phyloP scores from a whole-genome alignment of 164 flowering plant species.

The Amborella trichopoda region DNA sequence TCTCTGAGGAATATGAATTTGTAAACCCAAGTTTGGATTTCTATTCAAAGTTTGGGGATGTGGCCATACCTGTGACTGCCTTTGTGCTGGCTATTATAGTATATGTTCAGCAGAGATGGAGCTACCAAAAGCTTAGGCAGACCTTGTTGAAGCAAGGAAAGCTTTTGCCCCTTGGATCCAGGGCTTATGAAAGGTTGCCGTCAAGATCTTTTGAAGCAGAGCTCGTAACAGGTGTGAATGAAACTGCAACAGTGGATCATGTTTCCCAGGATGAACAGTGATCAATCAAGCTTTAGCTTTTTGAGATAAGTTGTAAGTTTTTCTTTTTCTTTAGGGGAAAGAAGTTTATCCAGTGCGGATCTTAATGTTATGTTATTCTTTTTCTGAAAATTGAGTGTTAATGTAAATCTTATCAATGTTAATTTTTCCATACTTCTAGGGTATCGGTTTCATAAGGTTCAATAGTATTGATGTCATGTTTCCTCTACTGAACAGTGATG shows the following conservation, averaged over 20 bases:
- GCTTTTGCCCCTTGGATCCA: slow-evolving; percentile 44
- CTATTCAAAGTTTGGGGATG: slow-evolving; percentile 60
- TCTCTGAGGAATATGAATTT: slow-evolving; percentile 57
- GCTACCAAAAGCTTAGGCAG: slow-evolving; percentile 38
- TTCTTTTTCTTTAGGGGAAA: too few species aligned
- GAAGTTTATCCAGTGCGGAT: too few species aligned
- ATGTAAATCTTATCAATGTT: too few species aligned
- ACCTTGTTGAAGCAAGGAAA: slow-evolving; percentile 20
- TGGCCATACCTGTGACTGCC: slow-evolving; percentile 48
- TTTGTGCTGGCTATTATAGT: slow-evolving; percentile 35
- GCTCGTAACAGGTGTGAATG: slow-evolving; percentile 40
- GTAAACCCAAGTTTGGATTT: slow-evolving; percentile 64
- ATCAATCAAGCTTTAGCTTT: too few species aligned
- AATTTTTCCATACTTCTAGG: too few species aligned
- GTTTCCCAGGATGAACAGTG: too few species aligned
- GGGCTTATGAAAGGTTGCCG: slow-evolving; percentile 58
- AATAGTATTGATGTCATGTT: too few species aligned
- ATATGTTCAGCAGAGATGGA: slow-evolving; percentile 73
- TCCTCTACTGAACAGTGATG: too few species aligned
- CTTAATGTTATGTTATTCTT: too few species aligned
- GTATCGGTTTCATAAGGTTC: too few species aligned
- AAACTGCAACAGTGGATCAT: slow-evolving; percentile 3
- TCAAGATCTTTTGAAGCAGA: slow-evolving; percentile 57
- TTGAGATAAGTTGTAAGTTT: too few species aligned
- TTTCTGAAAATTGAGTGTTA: too few species aligned